Percentiles rank a stretch among this genome's conserved stretches.
Conservation (phyloP, 129 eudicot genomes). For the Helianthus tuberosus region DNA sequence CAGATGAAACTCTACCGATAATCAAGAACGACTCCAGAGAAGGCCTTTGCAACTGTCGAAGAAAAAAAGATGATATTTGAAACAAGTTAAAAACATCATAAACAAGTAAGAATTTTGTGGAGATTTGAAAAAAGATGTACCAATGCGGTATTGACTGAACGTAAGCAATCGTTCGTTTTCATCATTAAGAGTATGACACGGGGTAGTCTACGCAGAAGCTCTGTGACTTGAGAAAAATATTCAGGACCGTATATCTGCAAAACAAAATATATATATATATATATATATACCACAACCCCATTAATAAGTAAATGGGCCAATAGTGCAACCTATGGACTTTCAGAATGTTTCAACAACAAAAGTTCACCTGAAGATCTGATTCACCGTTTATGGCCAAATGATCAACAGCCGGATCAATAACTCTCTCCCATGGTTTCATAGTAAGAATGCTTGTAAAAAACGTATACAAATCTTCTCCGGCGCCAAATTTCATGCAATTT, state of each 20-base stretch:
- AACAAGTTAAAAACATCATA: not conserved
- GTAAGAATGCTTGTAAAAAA: slow-evolving; percentile 91
- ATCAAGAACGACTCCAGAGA: slow-evolving; percentile 81
- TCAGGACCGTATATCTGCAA: slow-evolving; percentile 91
- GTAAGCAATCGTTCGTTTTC: slow-evolving; percentile 93
- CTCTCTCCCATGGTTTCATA: slow-evolving; percentile 95
- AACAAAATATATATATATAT: not conserved
- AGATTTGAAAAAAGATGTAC: slow-evolving; percentile 36
- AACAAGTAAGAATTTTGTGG: not conserved
- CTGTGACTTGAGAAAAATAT: slow-evolving; percentile 85
- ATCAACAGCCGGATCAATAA: slow-evolving; percentile 84
- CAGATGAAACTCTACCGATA: slow-evolving; percentile 88
- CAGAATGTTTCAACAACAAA: not conserved
- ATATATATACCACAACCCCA: not conserved
- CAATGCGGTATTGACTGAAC: slow-evolving; percentile 80
- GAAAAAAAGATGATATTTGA: slow-evolving; percentile 23
- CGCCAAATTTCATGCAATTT: slow-evolving; percentile 76
- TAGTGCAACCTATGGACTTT: not conserved
- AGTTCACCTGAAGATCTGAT: slow-evolving; percentile 84
- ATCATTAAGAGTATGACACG: slow-evolving; percentile 93
- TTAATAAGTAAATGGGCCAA: not conserved
- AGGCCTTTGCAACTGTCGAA: slow-evolving; percentile 68
- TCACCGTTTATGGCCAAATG: slow-evolving; percentile 77
- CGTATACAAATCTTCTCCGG: slow-evolving; percentile 91
- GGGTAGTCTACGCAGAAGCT: slow-evolving; percentile 84